Base-by-base conservation (phyloP, 306 rosid species). In the Dryas alaskensis region DNA sequence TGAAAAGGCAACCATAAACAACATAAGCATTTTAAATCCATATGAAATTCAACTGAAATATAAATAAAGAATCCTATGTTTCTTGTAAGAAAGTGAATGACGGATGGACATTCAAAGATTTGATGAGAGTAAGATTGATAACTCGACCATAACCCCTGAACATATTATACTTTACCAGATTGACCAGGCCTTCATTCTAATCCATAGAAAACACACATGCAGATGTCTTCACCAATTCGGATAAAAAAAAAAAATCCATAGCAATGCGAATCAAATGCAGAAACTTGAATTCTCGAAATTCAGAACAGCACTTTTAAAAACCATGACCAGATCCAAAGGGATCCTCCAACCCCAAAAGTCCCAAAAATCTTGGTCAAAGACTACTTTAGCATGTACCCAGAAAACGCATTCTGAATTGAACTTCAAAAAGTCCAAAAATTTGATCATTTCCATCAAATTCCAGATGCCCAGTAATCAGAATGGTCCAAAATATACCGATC, bases 311-410 rank as follows among this genome's bases (percentile, higher is more conserved):
- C 4, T 60, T 39, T 46, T 17, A 11, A 67, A 70, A 59, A 42
- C 37, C 3, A 63, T 62, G 47, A 53, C 51, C 73, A 75, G 81
- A 80, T 82, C 87, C 69, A 79, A 13, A 46, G 17, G 8, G 10
- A 13, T 14, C 4, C 19, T 22, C 31, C 47, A 68, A 52, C 7
- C 39, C 3, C 57, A 25, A n/a, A 7, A 63, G 14, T 13, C 39
- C 53, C 53, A 44, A 42, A 39, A 64, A 64, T 64, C 51, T 7
- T 44, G n/a, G 51, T 45, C 37, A 64, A 43, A 42, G 14, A 44
- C 13, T 25, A 42, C 3, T 62, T 39, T 19, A 19, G 39, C 0
- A 60, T 16, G 7, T 52, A 52, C 9, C 6, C 57, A 52, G 50
- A 48, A 37, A 65, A 65, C 3, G n/a, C 25, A 6, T 16, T 10